phyloP scores from a whole-genome alignment of 2,329 filamentous ascomycete genomes.

The Ophiostoma ips region DNA sequence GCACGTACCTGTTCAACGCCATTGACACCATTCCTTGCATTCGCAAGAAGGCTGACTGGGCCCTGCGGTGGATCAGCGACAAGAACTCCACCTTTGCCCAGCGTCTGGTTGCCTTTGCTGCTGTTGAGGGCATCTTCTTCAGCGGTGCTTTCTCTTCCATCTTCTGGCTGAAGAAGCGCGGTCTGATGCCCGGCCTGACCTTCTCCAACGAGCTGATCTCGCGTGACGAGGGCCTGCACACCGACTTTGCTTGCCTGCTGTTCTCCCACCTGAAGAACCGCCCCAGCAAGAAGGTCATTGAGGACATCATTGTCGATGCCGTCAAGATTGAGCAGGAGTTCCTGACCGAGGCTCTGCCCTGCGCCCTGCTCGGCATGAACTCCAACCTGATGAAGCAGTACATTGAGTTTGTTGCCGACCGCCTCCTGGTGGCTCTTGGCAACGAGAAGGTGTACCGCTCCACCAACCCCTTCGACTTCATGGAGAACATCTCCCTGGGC shows the following conservation, averaged over 20 bases:
- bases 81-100: constrained; percentile 88
- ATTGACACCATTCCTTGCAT: constrained; percentile 99
- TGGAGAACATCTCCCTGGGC: constrained; percentile 98
- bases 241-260: constrained; percentile 93
- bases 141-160: constrained; percentile 96
- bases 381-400: constrained; percentile 96
- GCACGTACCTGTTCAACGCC: constrained; percentile 90
- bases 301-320: constrained; percentile 86
- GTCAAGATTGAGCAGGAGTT: constrained; percentile 96
- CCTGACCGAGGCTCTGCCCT: constrained; percentile 86
- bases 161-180: constrained; percentile 99
- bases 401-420: constrained; percentile 98
- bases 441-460: constrained; percentile 90
- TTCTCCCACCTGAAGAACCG: constrained; percentile 96
- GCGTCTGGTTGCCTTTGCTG: constrained; percentile 90
- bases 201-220: constrained; percentile 99
- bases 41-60: constrained; percentile 97
- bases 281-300: constrained; percentile 65
- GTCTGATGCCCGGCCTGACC: constrained; percentile 93
- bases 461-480: constrained; percentile 97
- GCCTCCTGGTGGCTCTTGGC: constrained; percentile 80
- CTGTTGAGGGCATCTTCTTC: constrained; percentile 99
- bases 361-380: constrained; percentile 95
- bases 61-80: constrained; percentile 86
- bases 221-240: constrained; percentile 97